These are phyloP conservation scores for Pistacia integerrima DNA, from an alignment of 345 rosid genomes.

Conservation along the genomic window DNA sequence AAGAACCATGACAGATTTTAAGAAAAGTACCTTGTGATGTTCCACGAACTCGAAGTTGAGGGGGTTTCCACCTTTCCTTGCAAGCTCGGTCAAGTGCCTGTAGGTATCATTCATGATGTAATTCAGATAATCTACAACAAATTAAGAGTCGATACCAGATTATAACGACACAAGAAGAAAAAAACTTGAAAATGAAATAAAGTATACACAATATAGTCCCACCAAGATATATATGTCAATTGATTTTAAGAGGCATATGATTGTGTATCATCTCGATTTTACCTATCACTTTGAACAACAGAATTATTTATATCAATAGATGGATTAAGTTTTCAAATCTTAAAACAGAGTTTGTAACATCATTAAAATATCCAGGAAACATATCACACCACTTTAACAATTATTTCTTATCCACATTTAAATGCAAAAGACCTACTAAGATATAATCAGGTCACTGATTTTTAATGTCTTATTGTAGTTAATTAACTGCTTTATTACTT, in stretches of 20 bases:
- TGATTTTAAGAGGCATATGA: background rate
- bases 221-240: background rate
- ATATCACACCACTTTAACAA: background rate
- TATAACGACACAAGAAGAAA: background rate
- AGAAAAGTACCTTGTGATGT: constrained; percentile 65
- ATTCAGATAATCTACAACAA: background rate
- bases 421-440: background rate
- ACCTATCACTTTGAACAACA: background rate
- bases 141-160: background rate
- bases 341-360: background rate
- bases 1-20: background rate
- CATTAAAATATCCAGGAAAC: background rate
- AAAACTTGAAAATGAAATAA: background rate
- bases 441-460: background rate
- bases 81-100: constrained; percentile 97
- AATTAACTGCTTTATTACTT: background rate
- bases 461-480: background rate
- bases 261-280: background rate
- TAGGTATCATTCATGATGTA: background rate
- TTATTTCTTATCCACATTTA: background rate
- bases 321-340: background rate
- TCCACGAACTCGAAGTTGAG: constrained; percentile 83
- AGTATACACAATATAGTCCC: too few species aligned
- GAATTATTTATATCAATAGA: background rate
- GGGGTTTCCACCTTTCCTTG: constrained; percentile 79